Conservation (phyloP, 139 green algal genomes). For the Picochlorum sp. region DNA sequence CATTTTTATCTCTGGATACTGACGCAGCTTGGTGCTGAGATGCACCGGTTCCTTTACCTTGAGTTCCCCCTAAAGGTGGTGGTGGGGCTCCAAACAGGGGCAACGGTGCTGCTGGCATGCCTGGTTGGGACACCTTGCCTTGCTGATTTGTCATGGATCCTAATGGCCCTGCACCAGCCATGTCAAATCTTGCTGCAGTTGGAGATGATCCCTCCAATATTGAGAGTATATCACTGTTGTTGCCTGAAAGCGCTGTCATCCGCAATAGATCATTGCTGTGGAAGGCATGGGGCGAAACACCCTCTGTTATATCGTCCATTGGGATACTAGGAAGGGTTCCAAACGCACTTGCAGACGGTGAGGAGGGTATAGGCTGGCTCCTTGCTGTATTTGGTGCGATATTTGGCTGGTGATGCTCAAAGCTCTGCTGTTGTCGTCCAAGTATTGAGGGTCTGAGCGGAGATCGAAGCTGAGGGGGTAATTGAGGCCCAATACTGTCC, state of each 20-base stretch:
- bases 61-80: not conserved
- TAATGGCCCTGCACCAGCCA: not conserved
- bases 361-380: no score
- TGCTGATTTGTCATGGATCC: no score
- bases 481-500: not conserved
- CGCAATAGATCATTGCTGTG: no score
- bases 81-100: not conserved
- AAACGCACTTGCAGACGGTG: no score
- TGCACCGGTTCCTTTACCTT: not conserved
- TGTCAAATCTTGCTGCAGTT: not conserved
- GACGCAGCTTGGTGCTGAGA: not conserved
- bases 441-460: slow-evolving; percentile 10
- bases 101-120: not conserved
- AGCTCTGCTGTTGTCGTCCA: not conserved
- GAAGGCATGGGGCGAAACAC: no score
- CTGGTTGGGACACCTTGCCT: not conserved
- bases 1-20: not conserved
- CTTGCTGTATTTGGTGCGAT: no score
- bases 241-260: no score
- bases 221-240: no score
- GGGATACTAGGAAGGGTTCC: no score
- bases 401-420: no score
- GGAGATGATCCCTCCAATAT: not conserved
- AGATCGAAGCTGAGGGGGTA: slow-evolving; percentile 7
- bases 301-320: no score